Percentiles rank a stretch among this genome's conserved stretches.
Conservation (phyloP, 805 yeast genomes). For the Starmerella apicola region DNA sequence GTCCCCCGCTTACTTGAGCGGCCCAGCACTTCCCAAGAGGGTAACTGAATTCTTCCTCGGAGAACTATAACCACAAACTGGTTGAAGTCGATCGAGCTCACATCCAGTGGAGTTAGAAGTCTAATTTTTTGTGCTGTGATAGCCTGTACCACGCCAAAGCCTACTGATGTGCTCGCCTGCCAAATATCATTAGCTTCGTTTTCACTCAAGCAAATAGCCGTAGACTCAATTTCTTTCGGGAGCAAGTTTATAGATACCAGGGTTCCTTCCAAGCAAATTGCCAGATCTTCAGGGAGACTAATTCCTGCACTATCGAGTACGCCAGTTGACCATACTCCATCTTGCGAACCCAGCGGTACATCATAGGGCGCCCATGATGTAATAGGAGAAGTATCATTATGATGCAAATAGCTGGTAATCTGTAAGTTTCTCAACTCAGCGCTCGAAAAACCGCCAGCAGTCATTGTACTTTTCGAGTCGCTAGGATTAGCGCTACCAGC, state of each 20-base stretch:
- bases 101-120: constrained; percentile 38
- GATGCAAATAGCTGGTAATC: constrained; percentile 24
- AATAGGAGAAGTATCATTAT: constrained; percentile 23
- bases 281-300: constrained; percentile 19
- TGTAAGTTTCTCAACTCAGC: constrained; percentile 23
- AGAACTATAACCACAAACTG: constrained; percentile 4
- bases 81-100: constrained; percentile 9
- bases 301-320: constrained; percentile 22
- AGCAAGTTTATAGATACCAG: constrained; percentile 23
- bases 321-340: constrained; percentile 17
- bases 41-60: constrained; percentile 35
- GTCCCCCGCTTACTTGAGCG: constrained; percentile 17
- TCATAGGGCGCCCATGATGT: constrained; percentile 26
- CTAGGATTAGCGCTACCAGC: background rate
- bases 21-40: constrained; percentile 40
- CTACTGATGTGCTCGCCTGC: constrained; percentile 30
- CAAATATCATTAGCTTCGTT: constrained; percentile 6
- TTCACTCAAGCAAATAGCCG: constrained; percentile 4
- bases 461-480: constrained; percentile 27
- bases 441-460: constrained; percentile 15
- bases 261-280: constrained; percentile 26
- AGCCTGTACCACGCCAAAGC: constrained; percentile 58
- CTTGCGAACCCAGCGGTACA: constrained; percentile 18
- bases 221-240: background rate
- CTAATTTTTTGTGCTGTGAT: constrained; percentile 35